Evolutionary conservation across 148 eudicot genomes (phyloP).

Genomic region (Fagopyrum homotropicum): DNA sequence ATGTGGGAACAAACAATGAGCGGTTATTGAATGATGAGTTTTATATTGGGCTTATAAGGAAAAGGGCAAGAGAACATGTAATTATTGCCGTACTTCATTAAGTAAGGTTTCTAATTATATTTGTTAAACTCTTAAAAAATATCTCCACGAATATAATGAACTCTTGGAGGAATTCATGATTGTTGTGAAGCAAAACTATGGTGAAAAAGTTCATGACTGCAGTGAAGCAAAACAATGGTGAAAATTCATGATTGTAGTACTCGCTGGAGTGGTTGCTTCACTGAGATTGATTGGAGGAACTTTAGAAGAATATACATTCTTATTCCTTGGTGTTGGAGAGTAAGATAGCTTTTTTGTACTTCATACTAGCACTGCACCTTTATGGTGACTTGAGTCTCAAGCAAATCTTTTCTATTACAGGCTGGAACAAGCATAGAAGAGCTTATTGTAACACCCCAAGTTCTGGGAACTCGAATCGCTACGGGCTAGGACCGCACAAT

Average conservation of each 20-base stretch:
- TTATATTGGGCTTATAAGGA: slow-evolving; percentile 80
- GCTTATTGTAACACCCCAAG: slow-evolving; percentile 38
- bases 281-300: slow-evolving; percentile 74
- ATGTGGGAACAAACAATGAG: slow-evolving; percentile 91
- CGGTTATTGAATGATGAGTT: slow-evolving; percentile 65
- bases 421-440: slow-evolving; percentile 98
- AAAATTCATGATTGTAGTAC: slow-evolving; percentile 41
- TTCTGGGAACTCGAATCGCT: no score
- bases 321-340: slow-evolving; percentile 98
- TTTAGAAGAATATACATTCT: slow-evolving; percentile 70
- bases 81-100: background rate
- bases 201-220: slow-evolving; percentile 58
- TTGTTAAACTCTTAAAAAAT: no score
- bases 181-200: slow-evolving; percentile 91
- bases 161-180: slow-evolving; percentile 76
- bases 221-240: no score
- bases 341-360: background rate
- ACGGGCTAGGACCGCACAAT: no score
- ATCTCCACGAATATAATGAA: slow-evolving; percentile 74
- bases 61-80: slow-evolving; percentile 84
- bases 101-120: no score
- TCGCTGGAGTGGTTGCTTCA: slow-evolving; percentile 79
- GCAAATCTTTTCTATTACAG: slow-evolving; percentile 26
- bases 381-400: background rate
- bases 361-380: no score